A percentile compares a stretch with the other conserved stretches of the same genome.
Conservation (phyloP, 176 grass and related monocot species). For the Rhynchospora tenuis region DNA sequence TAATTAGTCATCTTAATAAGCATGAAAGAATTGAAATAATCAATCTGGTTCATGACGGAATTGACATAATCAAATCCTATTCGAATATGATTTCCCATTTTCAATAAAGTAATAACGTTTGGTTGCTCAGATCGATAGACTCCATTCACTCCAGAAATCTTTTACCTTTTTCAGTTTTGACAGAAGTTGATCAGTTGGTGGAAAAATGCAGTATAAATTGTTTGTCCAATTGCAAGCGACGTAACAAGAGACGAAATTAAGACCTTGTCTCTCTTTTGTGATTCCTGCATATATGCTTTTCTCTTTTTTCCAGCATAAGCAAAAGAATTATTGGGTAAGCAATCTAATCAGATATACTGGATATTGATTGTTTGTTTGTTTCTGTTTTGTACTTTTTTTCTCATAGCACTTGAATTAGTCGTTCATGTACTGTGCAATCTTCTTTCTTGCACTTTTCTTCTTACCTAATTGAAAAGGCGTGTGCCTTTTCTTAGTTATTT, state of each 20-base stretch:
- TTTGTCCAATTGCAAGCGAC: not conserved
- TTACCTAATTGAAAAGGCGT: not conserved
- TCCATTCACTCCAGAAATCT: not conserved
- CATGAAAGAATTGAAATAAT: not conserved
- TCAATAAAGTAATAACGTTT: not conserved
- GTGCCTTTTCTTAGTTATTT: not conserved
- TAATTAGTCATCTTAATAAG: not conserved
- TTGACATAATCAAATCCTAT: not conserved
- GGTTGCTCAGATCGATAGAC: not conserved
- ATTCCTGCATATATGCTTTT: not conserved
- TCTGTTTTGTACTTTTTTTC: not conserved
- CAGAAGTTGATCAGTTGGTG: not conserved
- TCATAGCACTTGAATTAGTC: not conserved
- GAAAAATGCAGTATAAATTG: not conserved
- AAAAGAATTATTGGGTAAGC: not conserved
- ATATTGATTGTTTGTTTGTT: slow-evolving; percentile 1
- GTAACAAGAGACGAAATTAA: not conserved
- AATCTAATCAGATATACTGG: not conserved
- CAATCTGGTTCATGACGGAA: not conserved
- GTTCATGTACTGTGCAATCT: not conserved
- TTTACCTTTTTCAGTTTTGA: not conserved
- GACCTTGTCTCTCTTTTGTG: not conserved
- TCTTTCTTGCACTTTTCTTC: not conserved
- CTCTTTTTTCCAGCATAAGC: not conserved
- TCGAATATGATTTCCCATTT: not conserved